Evolutionary conservation across 2,329 filamentous ascomycete species (phyloP), one percentile per base, ranked within the genome.

Genomic region (Leptodontidium sp.): DNA sequence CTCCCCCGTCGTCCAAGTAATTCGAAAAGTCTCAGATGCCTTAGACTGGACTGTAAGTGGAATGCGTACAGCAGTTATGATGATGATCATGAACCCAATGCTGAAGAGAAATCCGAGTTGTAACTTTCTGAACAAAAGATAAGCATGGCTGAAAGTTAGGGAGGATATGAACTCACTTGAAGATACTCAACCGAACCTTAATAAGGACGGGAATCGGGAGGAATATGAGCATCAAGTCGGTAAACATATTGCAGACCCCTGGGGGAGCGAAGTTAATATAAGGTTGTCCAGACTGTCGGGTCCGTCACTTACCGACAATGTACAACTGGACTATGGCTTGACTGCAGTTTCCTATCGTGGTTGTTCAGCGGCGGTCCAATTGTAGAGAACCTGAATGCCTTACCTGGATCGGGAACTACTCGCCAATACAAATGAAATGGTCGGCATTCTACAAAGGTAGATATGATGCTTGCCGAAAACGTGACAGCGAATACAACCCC

Each of bases 211-310:
- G 70, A 40, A 74, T 58, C 6, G 72, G 72, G 15, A 74, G 66
- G 29, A 70, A 45, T 40, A 74, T 74, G 21, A 74, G 69, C 32
- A 74, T 64, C 26, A 74, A 26, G 50, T 74, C 72, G n/a, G 72
- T 74, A 47, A 69, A 57, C 14, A 74, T 72, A 45, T 74, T 74
- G 21, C 70, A 57, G 29, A 58, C 63, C n/a, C 64, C 69, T 50
- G 70, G 11, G 21, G 12, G 66, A 32, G 2, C 64, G 40, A 9
- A 69, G 59, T 57, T 49, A 66, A 2, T 67, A 49, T 63, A 61
- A 32, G 35, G 32, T 24, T 61, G 61, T 3, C 43, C 59, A 62
- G 14, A 62, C 59, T 50, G 26, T 35, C 43, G 47, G 47, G 45
- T 62, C 59, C 43, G n/a, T 65, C 24, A 58, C 38, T 58, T 66